Conservation (phyloP, 2,329 filamentous ascomycete species). For the Fusarium phyllophilum region DNA sequence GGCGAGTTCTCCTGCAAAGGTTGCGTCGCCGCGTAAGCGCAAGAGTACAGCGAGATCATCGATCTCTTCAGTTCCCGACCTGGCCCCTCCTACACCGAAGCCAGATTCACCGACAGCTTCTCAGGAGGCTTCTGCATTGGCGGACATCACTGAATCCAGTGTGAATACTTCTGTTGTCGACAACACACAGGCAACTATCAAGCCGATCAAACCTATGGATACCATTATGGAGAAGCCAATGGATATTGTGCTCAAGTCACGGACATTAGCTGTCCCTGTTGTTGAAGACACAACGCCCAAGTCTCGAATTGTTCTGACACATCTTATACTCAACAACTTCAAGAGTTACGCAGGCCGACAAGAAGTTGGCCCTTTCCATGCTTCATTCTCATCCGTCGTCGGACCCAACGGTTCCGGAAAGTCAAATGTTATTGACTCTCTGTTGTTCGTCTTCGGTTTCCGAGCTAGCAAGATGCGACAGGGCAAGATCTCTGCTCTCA, state of each 20-base stretch:
- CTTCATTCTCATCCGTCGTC: constrained; percentile 97
- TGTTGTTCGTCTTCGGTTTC: constrained; percentile 99
- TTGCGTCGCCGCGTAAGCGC: constrained; percentile 70
- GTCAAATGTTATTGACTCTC: constrained; percentile 97
- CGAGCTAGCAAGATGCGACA: constrained; percentile 99
- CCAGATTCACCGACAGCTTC: constrained; percentile 68
- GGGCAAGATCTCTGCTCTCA: constrained; percentile 96
- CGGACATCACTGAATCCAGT: constrained; percentile 76
- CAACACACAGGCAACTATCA: constrained; percentile 58
- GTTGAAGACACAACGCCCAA: constrained; percentile 82
- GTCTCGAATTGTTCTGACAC: constrained; percentile 89
- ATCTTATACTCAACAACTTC: constrained; percentile 94
- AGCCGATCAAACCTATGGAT: constrained; percentile 79
- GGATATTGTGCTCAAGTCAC: constrained; percentile 91
- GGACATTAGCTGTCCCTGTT: constrained; percentile 73
- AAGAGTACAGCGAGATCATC: constrained; percentile 64
- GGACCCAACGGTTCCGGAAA: constrained; percentile 98
- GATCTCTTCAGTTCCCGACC: constrained; percentile 54
- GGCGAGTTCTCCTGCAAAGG: constrained; percentile 50
- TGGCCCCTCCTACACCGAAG: constrained; percentile 57
- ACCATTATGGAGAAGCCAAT: constrained; percentile 87
- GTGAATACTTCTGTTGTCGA: constrained; percentile 61
- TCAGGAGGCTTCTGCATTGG: constrained; percentile 67
- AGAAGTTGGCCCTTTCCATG: constrained; percentile 95
- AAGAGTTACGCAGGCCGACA: constrained; percentile 98